Evolutionary conservation across 1,284 basidiomycete species (phyloP).

Genomic region (Rhodotorula sp.): DNA sequence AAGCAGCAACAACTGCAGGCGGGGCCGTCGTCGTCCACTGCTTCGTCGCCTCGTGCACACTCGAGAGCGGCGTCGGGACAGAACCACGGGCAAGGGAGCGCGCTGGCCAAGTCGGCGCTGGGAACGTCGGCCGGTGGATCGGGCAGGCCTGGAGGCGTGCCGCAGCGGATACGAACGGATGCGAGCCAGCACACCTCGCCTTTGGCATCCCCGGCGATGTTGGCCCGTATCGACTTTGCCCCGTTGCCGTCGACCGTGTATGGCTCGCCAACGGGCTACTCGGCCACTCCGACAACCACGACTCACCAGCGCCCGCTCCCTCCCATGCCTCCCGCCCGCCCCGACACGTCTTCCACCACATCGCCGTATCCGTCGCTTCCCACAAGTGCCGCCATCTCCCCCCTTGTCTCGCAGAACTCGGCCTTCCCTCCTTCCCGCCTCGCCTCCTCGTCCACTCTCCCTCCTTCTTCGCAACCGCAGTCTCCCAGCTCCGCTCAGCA

Average conservation of each 20-base stretch:
- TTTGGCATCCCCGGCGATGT: background rate
- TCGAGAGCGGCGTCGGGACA: background rate
- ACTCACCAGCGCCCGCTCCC: constrained; percentile 28
- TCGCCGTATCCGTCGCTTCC: background rate
- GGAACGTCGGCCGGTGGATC: background rate
- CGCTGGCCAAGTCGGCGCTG: background rate
- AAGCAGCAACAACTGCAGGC: too few species aligned
- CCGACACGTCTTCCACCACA: background rate
- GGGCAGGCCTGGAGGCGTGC: background rate
- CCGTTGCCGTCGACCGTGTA: too few species aligned
- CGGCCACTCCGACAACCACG: background rate
- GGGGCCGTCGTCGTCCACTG: too few species aligned
- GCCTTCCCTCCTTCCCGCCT: background rate
- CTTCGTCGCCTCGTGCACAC: background rate
- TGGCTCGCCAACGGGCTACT: background rate
- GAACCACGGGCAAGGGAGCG: background rate
- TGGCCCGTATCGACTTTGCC: background rate
- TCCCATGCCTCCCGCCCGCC: constrained; percentile 12
- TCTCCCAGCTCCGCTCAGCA: background rate
- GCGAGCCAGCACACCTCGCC: constrained; percentile 5
- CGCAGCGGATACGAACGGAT: background rate
- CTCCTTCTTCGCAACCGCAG: background rate
- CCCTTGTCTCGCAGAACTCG: background rate
- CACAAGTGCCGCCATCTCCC: background rate
- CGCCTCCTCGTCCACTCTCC: background rate